Evolutionary conservation across 805 yeast species (phyloP), one percentile per base, ranked within the genome.

Genomic region (Candida maesae): DNA sequence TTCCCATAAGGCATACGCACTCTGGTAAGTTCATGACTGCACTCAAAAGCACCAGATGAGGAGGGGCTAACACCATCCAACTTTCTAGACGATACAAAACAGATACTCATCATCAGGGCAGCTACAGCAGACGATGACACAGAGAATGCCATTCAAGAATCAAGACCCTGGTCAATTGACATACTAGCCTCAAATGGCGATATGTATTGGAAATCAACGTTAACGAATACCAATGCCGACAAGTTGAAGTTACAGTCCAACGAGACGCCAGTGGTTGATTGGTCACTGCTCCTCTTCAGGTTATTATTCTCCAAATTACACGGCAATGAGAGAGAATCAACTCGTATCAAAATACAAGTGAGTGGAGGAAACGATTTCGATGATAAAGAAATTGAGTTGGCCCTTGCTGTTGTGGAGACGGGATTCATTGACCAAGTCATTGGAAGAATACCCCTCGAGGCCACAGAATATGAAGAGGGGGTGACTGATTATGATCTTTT

Each of bases 401-500:
- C 33, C 15, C 17, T 39, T 4, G 8, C 13, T 4, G 21, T 34
- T 8, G 28, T 23, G 15, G 23, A 31, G 18, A 26, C 24, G 23
- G 27, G 34, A 21, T n/a, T 32, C 13, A 38, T 16, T 28, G 35
- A 36, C 27, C 40, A 43, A 41, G 34, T 44, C 28, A 26, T 34
- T 47, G 37, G 54, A 46, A 11, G 23, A 36, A 16, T 44, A 38
- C 26, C 38, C 2, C n/a, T 51, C 29, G 33, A 36, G 3, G 25
- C 11, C 4, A 38, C 20, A 6, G 42, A 26, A 13, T 41, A 30
- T 12, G 43, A 37, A 5, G 49, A 41, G 13, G 47, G 42, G 7
- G n/a, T n/a, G 12, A 3, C 6, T 17, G 25, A 46, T 2, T 52
- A 35, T 34, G 52, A 54, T 21, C 30, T 53, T 10, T 56, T 54